Conservation (phyloP, 306 rosid genomes). For the Gastrolobium villosum region DNA sequence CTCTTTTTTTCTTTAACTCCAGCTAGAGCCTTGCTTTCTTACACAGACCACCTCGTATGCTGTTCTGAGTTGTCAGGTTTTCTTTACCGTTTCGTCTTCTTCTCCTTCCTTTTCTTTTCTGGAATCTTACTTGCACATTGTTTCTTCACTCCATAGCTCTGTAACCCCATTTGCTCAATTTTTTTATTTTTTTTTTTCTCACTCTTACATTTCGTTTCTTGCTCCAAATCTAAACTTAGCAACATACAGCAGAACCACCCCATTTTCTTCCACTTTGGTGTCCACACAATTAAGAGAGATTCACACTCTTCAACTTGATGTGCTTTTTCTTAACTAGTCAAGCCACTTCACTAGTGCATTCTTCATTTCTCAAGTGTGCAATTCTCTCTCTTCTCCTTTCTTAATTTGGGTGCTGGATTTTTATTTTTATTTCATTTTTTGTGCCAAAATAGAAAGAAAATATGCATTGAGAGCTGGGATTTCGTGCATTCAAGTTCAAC, state of each 20-base stretch:
- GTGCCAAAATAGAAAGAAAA: background rate
- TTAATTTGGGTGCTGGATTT: background rate
- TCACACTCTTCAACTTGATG: slow-evolving; percentile 11
- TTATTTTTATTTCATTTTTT: background rate
- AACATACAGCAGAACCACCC: background rate
- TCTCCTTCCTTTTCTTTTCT: slow-evolving; percentile 8
- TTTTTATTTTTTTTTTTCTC: background rate
- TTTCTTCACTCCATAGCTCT: background rate
- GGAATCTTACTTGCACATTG: background rate
- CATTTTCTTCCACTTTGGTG: background rate
- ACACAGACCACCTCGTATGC: background rate
- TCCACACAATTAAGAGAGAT: slow-evolving; percentile 8
- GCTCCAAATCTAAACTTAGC: slow-evolving; percentile 19
- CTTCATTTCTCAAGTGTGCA: slow-evolving; percentile 6
- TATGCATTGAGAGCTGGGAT: slow-evolving; percentile 12
- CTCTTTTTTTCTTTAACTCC: background rate
- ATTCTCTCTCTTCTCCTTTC: slow-evolving; percentile 31
- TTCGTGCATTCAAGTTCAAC: background rate
- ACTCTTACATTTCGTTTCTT: background rate
- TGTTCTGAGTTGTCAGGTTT: background rate
- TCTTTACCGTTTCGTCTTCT: slow-evolving; percentile 11
- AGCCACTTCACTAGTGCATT: slow-evolving; percentile 16
- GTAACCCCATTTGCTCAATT: slow-evolving; percentile 12
- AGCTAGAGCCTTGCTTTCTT: background rate
- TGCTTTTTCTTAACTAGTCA: background rate